Percentiles rank a stretch among this genome's conserved stretches.
Conservation (phyloP, 257 asterid genomes). For the Solanum sejunctum region DNA sequence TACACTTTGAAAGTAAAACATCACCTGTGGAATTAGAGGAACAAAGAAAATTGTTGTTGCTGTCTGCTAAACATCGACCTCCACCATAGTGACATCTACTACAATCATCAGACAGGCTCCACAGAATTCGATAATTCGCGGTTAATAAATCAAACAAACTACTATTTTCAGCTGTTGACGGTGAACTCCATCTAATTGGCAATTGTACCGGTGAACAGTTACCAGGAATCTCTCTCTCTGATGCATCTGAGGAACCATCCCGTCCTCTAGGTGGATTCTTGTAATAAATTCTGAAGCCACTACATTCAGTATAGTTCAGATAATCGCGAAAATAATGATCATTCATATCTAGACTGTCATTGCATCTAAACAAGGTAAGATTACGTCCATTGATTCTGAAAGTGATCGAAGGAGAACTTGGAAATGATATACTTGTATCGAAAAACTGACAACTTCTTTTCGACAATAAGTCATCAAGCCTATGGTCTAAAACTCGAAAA, state of each 20-base stretch:
- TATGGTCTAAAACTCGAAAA: background rate
- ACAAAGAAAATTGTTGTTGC: background rate
- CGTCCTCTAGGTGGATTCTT: background rate
- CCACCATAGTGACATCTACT: background rate
- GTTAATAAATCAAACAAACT: background rate
- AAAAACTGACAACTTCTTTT: rapidly evolving
- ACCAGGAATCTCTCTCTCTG: background rate
- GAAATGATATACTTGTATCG: background rate
- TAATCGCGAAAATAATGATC: background rate
- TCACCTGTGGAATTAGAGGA: background rate
- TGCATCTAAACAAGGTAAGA: background rate
- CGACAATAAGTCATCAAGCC: background rate
- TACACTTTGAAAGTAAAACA: background rate
- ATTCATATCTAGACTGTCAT: background rate
- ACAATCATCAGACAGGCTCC: background rate
- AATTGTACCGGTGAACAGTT: background rate
- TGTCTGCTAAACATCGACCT: background rate
- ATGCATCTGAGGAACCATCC: rapidly evolving
- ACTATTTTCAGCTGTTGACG: rapidly evolving
- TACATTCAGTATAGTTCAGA: background rate
- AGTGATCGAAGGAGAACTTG: background rate
- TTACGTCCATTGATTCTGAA: background rate
- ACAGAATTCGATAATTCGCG: background rate
- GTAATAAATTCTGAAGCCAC: background rate
- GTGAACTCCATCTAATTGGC: background rate